Base-by-base conservation (phyloP, 306 rosid species). In the Benincasa hispida region DNA sequence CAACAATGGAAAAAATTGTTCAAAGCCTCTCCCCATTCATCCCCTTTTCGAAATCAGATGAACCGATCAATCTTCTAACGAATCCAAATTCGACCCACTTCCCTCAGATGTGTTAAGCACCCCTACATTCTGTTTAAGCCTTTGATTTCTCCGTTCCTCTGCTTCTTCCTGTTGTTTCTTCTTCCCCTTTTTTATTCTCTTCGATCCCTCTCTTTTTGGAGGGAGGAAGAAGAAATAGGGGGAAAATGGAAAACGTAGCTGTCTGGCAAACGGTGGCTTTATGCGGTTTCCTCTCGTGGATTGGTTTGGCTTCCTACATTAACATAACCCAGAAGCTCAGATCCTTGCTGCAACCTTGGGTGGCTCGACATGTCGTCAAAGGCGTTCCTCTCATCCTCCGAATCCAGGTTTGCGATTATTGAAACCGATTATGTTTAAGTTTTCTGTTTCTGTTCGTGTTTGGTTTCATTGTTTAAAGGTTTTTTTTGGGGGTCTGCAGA, bases 261-360 rank as follows among this genome's bases (percentile, higher is more conserved):
- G 78, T 81, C 75, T 92, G 97, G 96, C 98, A 95, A 76, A 87
- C 87, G 72, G 81, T 89, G 68, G 78, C 87, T 50, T 81, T 95
- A 7, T 90, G 84, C 41, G 93, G 91, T 75, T 78, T 95, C 75
- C 51, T 87, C 17, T 83, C 85, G 15, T 95, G 96, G 93, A 15
- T 90, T 77, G 14, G 83, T 17, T 66, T 77, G 28, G 62, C 97
- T 76, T 90, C 98, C 11, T 86, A 83, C 63, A 88, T 95, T 75
- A 81, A 90, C 79, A 73, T 89, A 34, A 88, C 97, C 84, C 88
- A 75, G 42, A 88, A 81, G 81, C 85, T 95, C 73, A 81, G 99
- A 87, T 95, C 98, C 77, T 84, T 87, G 30, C 62, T 90, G 17
- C 99, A 86, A 72, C 96, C 98, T 7, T 90, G 87, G 88, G 93